These are phyloP conservation scores for Lentinula sp. DNA, from an alignment of 768 basidiomycete genomes.

Conservation along the genomic window DNA sequence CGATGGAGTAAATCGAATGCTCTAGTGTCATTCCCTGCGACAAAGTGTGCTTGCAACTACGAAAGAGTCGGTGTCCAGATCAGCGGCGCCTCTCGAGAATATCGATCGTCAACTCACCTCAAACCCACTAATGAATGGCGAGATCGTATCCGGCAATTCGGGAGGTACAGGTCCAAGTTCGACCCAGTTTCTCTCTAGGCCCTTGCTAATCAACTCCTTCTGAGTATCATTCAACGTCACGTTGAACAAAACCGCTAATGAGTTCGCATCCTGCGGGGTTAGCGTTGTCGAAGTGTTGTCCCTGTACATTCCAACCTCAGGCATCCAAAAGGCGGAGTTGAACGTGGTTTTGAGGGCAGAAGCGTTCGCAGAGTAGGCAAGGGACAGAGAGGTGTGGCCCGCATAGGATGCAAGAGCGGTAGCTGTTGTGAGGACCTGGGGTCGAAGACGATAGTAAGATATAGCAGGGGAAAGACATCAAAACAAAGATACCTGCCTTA, in stretches of 20 bases:
- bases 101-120: slow-evolving; percentile 31
- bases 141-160: slow-evolving; percentile 53
- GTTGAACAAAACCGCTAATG: slow-evolving; percentile 49
- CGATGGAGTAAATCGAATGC: slow-evolving; percentile 48
- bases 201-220: slow-evolving; percentile 36
- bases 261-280: slow-evolving; percentile 53
- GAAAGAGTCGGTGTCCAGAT: too few relatives aligned
- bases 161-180: slow-evolving; percentile 45
- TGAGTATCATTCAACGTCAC: slow-evolving; percentile 35
- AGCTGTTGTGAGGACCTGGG: slow-evolving; percentile 42
- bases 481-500: slow-evolving; percentile 22
- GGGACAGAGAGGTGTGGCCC: slow-evolving; percentile 26
- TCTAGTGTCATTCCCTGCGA: slow-evolving; percentile 40
- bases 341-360: slow-evolving; percentile 40
- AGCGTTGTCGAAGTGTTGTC: slow-evolving; percentile 50
- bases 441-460: neutral
- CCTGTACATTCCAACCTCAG: slow-evolving; percentile 40
- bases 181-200: slow-evolving; percentile 47
- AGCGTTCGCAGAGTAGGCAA: slow-evolving; percentile 38
- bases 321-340: slow-evolving; percentile 50
- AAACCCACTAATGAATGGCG: slow-evolving; percentile 53
- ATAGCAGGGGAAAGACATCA: neutral
- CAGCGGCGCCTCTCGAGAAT: neutral
- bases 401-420: slow-evolving; percentile 36
- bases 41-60: slow-evolving; percentile 56